phyloP scores from a whole-genome alignment of 768 basidiomycete genomes.

The Mycena olivaceomarginata region DNA sequence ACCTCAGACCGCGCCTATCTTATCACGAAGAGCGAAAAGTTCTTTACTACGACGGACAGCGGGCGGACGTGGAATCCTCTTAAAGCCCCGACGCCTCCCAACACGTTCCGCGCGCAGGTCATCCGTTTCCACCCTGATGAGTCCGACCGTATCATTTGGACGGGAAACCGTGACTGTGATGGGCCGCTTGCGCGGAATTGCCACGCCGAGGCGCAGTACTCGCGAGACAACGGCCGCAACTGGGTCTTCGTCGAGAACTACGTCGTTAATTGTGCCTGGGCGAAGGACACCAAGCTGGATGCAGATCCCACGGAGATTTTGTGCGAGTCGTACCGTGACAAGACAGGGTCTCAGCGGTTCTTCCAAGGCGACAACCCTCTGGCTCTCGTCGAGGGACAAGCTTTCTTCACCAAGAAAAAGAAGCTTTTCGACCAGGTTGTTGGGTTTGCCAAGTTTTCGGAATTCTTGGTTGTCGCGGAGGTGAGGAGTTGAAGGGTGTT shows the following conservation, averaged over 20 bases:
- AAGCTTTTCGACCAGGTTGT: conserved; percentile 92
- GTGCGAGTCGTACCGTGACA: conserved; percentile 92
- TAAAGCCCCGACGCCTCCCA: conserved; percentile 82
- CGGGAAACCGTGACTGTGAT: conserved; percentile 83
- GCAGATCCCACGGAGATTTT: conserved; percentile 93
- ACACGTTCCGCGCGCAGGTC: conserved; percentile 83
- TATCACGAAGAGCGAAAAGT: conserved; percentile 79
- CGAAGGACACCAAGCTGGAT: conserved; percentile 84
- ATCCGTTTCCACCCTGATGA: conserved; percentile 92
- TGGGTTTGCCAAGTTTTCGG: conserved; percentile 97
- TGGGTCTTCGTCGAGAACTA: conserved; percentile 91
- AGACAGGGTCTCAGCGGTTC: conserved; percentile 84
- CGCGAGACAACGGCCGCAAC: conserved; percentile 82
- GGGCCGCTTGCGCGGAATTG: conserved; percentile 68
- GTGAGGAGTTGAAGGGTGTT: conserved; percentile 63
- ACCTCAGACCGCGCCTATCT: conserved; percentile 91
- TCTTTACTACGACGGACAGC: conserved; percentile 89
- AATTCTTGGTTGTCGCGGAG: conserved; percentile 97
- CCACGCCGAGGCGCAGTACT: conserved; percentile 84
- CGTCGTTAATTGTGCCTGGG: conserved; percentile 95
- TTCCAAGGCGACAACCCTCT: conserved; percentile 79
- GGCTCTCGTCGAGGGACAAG: conserved; percentile 85
- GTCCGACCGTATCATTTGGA: conserved; percentile 94
- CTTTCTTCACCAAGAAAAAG: conserved; percentile 83
- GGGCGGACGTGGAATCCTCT: conserved; percentile 82